Evolutionary conservation across 305 asterid genomes (phyloP).

Genomic region (Euphrasia arctica): DNA sequence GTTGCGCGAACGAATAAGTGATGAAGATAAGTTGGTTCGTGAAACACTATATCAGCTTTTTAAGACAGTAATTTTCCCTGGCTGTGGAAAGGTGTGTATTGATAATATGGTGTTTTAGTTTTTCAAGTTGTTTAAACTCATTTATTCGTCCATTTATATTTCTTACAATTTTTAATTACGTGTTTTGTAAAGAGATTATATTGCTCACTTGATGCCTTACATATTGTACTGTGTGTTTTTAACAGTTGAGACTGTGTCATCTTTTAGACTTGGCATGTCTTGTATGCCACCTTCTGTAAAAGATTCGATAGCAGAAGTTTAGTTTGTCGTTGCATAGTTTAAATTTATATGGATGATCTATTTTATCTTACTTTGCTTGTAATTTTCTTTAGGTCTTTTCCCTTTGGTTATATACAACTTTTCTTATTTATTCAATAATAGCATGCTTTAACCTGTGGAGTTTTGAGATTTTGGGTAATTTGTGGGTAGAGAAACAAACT

Average conservation of each 20-base stretch:
- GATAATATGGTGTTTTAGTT: not conserved
- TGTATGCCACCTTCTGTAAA: conserved; percentile 11
- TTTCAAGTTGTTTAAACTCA: conserved; percentile 8
- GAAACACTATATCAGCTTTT: conserved; percentile 81
- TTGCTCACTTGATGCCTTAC: conserved; percentile 2
- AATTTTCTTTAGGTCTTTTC: not conserved
- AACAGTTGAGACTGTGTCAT: conserved; percentile 10
- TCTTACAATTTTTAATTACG: conserved; percentile 1
- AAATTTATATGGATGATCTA: not conserved
- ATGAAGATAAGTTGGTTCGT: conserved; percentile 81
- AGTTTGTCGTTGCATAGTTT: not conserved
- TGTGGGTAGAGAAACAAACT: not conserved
- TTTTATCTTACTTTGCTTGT: not conserved
- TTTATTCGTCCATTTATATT: conserved; percentile 10
- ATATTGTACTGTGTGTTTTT: conserved; percentile 9
- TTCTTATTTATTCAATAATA: not conserved
- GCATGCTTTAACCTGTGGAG: not conserved
- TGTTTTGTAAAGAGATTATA: not conserved
- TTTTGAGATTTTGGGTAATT: not conserved
- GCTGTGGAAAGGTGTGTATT: conserved; percentile 60
- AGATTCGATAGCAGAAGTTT: not conserved
- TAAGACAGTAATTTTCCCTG: conserved; percentile 76
- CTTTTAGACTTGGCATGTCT: conserved; percentile 13
- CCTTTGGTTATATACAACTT: not conserved
- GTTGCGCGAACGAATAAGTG: conserved; percentile 90